A percentile compares a stretch with the other conserved stretches of the same genome.
Conservation (phyloP, 371 early-diverging fungal species). For the Amoeboaphelidium protococcarum region DNA sequence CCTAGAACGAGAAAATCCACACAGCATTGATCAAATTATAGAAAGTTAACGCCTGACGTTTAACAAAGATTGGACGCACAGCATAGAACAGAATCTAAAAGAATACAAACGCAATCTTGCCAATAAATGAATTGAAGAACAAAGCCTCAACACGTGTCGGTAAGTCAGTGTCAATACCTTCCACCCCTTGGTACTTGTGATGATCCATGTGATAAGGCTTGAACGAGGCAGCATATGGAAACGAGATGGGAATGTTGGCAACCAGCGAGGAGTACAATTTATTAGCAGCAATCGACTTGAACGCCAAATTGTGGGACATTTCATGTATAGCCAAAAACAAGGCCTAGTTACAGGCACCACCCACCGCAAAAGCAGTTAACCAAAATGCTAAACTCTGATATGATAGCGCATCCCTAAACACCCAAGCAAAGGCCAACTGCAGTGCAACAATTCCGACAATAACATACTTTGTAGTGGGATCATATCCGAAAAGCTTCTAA, state of each 20-base stretch:
- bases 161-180: conserved; percentile 81
- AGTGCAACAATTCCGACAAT: conserved; percentile 28
- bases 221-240: conserved; percentile 18
- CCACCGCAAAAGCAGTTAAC: background rate
- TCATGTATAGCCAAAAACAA: conserved; percentile 51
- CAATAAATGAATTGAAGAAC: conserved; percentile 21
- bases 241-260: conserved; percentile 55
- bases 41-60: background rate
- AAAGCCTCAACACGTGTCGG: conserved; percentile 63
- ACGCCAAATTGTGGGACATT: conserved; percentile 55
- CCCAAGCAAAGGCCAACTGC: conserved; percentile 49
- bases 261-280: conserved; percentile 47
- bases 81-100: conserved; percentile 13
- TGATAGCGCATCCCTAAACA: conserved; percentile 23
- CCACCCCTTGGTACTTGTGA: conserved; percentile 83
- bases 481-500: conserved; percentile 50
- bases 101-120: conserved; percentile 13
- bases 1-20: conserved; percentile 40
- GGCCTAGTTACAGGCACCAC: background rate
- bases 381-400: background rate
- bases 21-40: background rate
- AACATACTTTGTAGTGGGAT: conserved; percentile 43
- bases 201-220: conserved; percentile 77
- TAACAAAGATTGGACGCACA: background rate
- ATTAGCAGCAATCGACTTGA: conserved; percentile 33